phyloP scores from a whole-genome alignment of 2,329 filamentous ascomycete species.

The Monilinia fructigena region DNA sequence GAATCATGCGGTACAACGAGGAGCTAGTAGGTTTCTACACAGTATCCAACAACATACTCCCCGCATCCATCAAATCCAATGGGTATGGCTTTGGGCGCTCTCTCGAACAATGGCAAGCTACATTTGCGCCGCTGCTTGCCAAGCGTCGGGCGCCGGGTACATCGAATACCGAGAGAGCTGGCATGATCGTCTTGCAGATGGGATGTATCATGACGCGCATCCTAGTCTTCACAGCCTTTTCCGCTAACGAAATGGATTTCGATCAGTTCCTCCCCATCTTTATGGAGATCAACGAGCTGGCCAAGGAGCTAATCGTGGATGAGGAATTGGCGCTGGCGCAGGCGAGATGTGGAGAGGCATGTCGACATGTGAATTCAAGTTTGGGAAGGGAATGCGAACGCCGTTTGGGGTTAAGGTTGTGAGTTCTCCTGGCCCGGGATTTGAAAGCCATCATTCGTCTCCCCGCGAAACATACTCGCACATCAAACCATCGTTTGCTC shows the following conservation, averaged over 20 bases:
- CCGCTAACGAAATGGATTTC: slow-evolving; percentile 57
- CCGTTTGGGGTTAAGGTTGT: slow-evolving; percentile 17
- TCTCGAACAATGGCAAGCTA: slow-evolving; percentile 54
- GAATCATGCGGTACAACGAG: slow-evolving; percentile 59
- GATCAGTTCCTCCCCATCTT: slow-evolving; percentile 55
- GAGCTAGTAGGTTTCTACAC: slow-evolving; percentile 49
- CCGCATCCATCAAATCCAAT: slow-evolving; percentile 31
- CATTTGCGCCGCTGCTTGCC: slow-evolving; percentile 56
- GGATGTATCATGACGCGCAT: slow-evolving; percentile 57
- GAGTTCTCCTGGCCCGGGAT: not conserved
- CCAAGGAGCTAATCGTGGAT: slow-evolving; percentile 54
- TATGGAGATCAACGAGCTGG: slow-evolving; percentile 55
- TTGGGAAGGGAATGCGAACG: not conserved
- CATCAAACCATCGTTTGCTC: slow-evolving; percentile 45
- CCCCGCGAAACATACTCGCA: slow-evolving; percentile 28
- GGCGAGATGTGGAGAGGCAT: slow-evolving; percentile 27
- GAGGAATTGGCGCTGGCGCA: slow-evolving; percentile 34
- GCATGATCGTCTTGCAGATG: slow-evolving; percentile 62
- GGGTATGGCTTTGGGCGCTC: slow-evolving; percentile 48
- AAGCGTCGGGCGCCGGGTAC: slow-evolving; percentile 48
- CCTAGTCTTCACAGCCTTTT: slow-evolving; percentile 60
- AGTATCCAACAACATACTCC: slow-evolving; percentile 49
- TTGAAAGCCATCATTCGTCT: slow-evolving; percentile 21
- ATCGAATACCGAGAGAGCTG: slow-evolving; percentile 54
- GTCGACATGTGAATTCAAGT: slow-evolving; percentile 30